Percentiles rank a stretch among this genome's conserved stretches.
Conservation (phyloP, 257 asterid genomes). For the Jacaranda copaia region DNA sequence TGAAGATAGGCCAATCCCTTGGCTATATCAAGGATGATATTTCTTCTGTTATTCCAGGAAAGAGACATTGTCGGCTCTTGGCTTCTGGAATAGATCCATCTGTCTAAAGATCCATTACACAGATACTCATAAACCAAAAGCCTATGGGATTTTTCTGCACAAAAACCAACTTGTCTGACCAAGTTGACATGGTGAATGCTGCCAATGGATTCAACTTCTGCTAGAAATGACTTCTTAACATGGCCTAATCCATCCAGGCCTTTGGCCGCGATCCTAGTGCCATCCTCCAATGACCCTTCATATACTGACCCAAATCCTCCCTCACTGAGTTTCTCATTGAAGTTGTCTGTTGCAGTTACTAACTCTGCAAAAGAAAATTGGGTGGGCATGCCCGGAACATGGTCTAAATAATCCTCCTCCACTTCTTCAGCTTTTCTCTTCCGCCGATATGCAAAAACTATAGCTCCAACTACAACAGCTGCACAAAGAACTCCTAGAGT, state of each 20-base stretch:
- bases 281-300: slow-evolving; percentile 33
- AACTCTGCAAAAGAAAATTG: slow-evolving; percentile 37
- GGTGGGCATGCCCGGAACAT: slow-evolving; percentile 44
- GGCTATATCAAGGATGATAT: slow-evolving; percentile 39
- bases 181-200: slow-evolving; percentile 29
- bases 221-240: slow-evolving; percentile 37
- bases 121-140: slow-evolving; percentile 41
- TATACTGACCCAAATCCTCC: slow-evolving; percentile 49
- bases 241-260: slow-evolving; percentile 42
- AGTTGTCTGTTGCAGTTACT: slow-evolving; percentile 29
- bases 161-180: slow-evolving; percentile 36
- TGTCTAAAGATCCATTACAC: slow-evolving; percentile 43
- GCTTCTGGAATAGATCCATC: slow-evolving; percentile 37
- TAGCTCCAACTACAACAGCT: slow-evolving; percentile 15
- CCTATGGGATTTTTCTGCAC: slow-evolving; percentile 41
- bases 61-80: background rate
- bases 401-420: slow-evolving; percentile 41
- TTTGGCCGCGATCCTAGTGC: slow-evolving; percentile 42
- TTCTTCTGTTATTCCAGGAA: slow-evolving; percentile 30
- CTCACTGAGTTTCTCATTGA: slow-evolving; percentile 35
- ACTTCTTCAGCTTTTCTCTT: slow-evolving; percentile 25
- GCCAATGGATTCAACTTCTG: slow-evolving; percentile 43
- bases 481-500: slow-evolving; percentile 1
- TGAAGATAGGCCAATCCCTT: slow-evolving; percentile 49
- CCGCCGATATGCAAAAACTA: background rate